phyloP scores from a whole-genome alignment of 331 rosid genomes.

The Telfairia occidentalis region DNA sequence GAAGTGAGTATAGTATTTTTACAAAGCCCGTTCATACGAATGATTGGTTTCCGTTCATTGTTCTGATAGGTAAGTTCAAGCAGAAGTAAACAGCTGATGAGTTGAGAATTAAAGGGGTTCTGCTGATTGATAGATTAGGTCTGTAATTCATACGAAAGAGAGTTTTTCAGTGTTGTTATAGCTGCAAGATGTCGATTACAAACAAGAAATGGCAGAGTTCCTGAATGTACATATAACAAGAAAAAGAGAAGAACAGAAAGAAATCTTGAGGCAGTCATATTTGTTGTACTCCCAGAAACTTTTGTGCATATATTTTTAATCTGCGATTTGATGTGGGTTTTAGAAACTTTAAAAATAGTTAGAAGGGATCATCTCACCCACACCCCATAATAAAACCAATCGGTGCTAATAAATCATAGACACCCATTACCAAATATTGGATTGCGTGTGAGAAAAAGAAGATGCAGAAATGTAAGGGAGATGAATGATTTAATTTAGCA shows the following conservation, averaged over 20 bases:
- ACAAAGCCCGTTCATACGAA: background rate
- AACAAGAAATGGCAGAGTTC: background rate
- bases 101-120: slow-evolving; percentile 1
- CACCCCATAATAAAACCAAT: no score
- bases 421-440: background rate
- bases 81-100: background rate
- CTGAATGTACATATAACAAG: background rate
- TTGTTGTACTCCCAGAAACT: background rate
- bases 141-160: background rate
- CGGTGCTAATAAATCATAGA: background rate
- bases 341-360: no score
- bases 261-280: background rate
- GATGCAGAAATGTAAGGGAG: background rate
- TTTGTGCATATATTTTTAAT: background rate
- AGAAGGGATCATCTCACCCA: background rate
- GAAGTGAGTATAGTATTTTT: background rate
- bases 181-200: background rate
- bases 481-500: background rate
- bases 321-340: no score
- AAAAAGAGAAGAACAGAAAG: background rate
- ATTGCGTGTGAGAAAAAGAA: background rate
- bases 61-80: slow-evolving; percentile 5
- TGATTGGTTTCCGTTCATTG: background rate
- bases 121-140: background rate
- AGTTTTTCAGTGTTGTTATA: background rate